phyloP scores from a whole-genome alignment of 2,329 filamentous ascomycete genomes.

The Diaporthe vexans region DNA sequence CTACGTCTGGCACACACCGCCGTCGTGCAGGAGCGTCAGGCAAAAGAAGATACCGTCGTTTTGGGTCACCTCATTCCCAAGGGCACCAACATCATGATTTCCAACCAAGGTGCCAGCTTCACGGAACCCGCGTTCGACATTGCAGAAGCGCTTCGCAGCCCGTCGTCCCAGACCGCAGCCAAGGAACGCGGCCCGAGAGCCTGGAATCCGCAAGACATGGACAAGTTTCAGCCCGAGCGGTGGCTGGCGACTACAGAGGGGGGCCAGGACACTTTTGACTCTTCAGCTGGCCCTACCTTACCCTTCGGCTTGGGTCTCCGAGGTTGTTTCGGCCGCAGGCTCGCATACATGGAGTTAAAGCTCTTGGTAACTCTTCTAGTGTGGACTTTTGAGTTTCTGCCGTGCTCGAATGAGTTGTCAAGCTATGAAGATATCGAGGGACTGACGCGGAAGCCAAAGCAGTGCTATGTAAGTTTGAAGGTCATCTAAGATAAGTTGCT shows the following conservation, averaged over 20 bases:
- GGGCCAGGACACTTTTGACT: not conserved
- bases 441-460: no score
- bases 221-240: not conserved
- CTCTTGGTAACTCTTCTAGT: no score
- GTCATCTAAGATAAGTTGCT: no score
- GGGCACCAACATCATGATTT: conserved; percentile 58
- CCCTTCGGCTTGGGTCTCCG: not conserved
- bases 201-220: not conserved
- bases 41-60: conserved; percentile 54
- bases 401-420: no score
- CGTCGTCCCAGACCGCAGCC: not conserved
- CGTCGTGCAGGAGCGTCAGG: conserved; percentile 56
- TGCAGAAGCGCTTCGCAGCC: not conserved
- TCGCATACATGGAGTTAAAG: no score
- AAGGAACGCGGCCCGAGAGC: not conserved
- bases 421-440: no score
- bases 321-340: not conserved
- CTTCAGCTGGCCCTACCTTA: not conserved
- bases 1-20: conserved; percentile 61
- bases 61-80: conserved; percentile 54
- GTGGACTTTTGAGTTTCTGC: no score
- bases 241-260: not conserved
- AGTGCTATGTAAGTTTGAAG: no score
- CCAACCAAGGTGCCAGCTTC: not conserved
- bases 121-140: no score